Evolutionary conservation across 306 rosid genomes (phyloP).

Genomic region (Dicorynia guianensis): DNA sequence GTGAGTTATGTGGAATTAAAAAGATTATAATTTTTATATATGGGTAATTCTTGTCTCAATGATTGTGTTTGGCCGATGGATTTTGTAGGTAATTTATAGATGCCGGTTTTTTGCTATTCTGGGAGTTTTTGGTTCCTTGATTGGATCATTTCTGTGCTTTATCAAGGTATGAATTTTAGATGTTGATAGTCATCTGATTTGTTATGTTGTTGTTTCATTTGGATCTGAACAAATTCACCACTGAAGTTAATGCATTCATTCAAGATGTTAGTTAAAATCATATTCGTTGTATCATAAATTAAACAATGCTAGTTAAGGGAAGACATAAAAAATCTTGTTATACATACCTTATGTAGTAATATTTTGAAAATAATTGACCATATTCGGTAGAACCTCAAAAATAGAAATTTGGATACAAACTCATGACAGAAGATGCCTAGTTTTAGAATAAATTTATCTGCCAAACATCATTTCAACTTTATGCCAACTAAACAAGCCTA

Average conservation of each 20-base stretch:
- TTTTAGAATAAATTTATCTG: not conserved
- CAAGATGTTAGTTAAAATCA: not conserved
- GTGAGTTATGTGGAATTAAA: too few species aligned
- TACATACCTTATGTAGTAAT: not conserved
- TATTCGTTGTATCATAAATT: too few species aligned
- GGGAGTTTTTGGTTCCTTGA: slow-evolving; percentile 88
- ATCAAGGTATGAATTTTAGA: slow-evolving; percentile 63
- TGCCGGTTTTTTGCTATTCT: slow-evolving; percentile 76
- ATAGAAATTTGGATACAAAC: not conserved
- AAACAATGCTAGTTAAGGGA: too few species aligned
- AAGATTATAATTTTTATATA: not conserved
- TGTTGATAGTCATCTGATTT: slow-evolving; percentile 9
- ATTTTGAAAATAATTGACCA: not conserved
- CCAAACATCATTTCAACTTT: not conserved
- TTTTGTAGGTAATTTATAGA: slow-evolving; percentile 69
- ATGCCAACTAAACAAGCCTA: not conserved
- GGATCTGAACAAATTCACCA: not conserved
- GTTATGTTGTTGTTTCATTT: not conserved
- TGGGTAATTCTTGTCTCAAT: not conserved
- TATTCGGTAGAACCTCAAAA: not conserved
- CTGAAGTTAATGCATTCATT: not conserved
- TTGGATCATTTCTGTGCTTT: slow-evolving; percentile 82
- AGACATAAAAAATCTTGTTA: not conserved
- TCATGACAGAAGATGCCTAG: not conserved
- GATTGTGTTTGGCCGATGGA: slow-evolving; percentile 15